Evolutionary conservation across 169 alveolate genomes (phyloP).

Genomic region (Miamiensis avidus): DNA sequence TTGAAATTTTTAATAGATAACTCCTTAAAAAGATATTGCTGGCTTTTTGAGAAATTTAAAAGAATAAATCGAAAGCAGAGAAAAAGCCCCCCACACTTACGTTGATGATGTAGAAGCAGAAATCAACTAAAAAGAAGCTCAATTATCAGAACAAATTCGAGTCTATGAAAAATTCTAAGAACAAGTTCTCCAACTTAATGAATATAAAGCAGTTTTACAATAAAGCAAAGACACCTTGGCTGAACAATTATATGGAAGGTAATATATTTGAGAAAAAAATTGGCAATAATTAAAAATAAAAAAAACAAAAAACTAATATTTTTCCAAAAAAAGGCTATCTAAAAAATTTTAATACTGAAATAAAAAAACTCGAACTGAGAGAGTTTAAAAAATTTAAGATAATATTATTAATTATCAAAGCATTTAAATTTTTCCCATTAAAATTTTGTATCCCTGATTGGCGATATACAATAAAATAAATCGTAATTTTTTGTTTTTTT

Average conservation of each 20-base stretch:
- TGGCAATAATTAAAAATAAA: neutral
- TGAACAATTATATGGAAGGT: constrained; percentile 6
- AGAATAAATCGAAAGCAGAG: constrained; percentile 12
- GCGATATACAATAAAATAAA: too few relatives aligned
- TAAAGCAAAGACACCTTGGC: constrained; percentile 7
- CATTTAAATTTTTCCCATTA: neutral
- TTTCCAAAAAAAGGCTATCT: too few relatives aligned
- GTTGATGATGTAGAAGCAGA: constrained; percentile 11
- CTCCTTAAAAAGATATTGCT: neutral
- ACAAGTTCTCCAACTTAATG: neutral
- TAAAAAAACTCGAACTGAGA: too few relatives aligned
- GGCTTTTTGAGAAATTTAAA: neutral
- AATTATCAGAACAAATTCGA: constrained; percentile 6
- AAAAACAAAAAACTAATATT: too few relatives aligned
- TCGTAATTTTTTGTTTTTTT: too few relatives aligned
- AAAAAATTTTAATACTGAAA: too few relatives aligned
- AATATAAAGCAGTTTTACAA: constrained; percentile 10
- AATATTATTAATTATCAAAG: too few relatives aligned
- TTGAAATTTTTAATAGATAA: neutral
- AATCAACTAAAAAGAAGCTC: neutral
- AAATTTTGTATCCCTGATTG: constrained; percentile 8
- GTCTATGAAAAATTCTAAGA: neutral
- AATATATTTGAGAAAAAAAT: neutral
- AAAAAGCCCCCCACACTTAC: constrained; percentile 22
- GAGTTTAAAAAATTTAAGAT: too few relatives aligned